phyloP scores from a whole-genome alignment of 2,329 filamentous ascomycete species.

The Xylaria sp. region DNA sequence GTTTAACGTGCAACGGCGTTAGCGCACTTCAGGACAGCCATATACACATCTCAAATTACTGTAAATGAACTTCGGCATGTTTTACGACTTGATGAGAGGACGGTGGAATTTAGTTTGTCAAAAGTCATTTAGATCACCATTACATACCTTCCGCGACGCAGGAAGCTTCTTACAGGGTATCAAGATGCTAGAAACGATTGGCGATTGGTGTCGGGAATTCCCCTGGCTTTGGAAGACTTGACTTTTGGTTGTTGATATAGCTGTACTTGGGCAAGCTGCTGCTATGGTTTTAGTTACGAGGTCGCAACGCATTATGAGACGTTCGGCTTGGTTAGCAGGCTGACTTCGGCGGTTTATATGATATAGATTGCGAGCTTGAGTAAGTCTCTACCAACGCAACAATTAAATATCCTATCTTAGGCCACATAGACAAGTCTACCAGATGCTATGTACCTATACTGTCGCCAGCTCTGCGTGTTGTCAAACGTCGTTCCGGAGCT shows the following conservation, averaged over 20 bases:
- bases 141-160: background rate
- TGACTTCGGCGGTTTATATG: too few relatives aligned
- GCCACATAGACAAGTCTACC: too few relatives aligned
- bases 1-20: background rate
- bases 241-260: background rate
- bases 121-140: background rate
- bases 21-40: background rate
- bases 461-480: background rate
- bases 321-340: background rate
- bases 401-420: too few relatives aligned
- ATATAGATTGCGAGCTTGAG: background rate
- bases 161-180: background rate
- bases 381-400: background rate
- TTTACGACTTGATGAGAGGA: slow-evolving; percentile 3
- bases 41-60: background rate
- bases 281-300: background rate
- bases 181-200: background rate
- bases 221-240: background rate
- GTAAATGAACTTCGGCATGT: background rate
- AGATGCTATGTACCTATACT: background rate
- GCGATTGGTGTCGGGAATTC: background rate
- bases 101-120: background rate
- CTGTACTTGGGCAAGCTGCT: background rate
- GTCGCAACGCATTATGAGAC: background rate
- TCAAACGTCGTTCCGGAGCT: background rate